Percentiles rank a stretch among this genome's conserved stretches.
These are phyloP conservation scores for Naegleria gruberi DNA, from an alignment of 208 protist genomes.

Conservation along the genomic window DNA sequence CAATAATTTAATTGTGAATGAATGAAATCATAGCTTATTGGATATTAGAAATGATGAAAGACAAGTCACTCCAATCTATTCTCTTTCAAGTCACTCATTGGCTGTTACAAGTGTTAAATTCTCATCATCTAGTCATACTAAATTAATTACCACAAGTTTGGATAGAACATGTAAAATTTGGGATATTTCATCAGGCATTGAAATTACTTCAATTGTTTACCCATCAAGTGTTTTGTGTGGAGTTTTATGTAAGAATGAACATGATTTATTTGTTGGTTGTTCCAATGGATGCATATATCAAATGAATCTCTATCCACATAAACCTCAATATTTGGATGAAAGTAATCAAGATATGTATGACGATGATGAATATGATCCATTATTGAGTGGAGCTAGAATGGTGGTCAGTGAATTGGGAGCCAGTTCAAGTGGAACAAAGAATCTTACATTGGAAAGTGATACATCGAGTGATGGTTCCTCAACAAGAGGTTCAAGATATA, in stretches of 20 bases:
- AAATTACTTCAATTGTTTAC: neutral
- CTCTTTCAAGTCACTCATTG: neutral
- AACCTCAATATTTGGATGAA: neutral
- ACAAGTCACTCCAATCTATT: neutral
- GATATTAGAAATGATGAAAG: neutral
- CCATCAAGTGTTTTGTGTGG: neutral
- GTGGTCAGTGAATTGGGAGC: neutral
- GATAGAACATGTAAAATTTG: neutral
- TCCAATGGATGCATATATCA: conserved; percentile 3
- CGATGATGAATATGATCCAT: neutral
- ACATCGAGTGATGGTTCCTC: neutral
- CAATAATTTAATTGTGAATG: neutral
- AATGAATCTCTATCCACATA: neutral
- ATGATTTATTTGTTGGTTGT: neutral
- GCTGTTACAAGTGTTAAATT: neutral
- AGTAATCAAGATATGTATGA: neutral
- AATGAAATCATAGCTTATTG: neutral
- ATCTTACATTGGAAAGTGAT: neutral
- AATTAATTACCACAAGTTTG: neutral
- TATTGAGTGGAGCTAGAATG: neutral
- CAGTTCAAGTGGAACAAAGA: neutral
- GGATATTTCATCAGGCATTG: neutral
- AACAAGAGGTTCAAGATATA: neutral
- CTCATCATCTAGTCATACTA: neutral
- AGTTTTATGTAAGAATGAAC: neutral